These are phyloP conservation scores for Calonectria honghensis DNA, from an alignment of 2,329 filamentous ascomycete genomes.

Conservation along the genomic window DNA sequence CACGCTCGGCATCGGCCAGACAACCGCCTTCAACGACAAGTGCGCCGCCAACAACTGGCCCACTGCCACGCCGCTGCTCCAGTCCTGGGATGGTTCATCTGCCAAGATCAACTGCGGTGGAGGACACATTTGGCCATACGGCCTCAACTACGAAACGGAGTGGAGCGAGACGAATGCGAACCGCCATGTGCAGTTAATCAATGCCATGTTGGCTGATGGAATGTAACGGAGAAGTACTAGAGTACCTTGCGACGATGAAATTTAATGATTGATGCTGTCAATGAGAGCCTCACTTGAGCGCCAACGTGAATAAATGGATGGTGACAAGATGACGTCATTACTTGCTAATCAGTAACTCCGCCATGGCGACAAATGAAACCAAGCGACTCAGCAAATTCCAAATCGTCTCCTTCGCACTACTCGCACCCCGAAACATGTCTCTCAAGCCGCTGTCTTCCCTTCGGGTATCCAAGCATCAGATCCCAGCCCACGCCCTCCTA, in stretches of 20 bases:
- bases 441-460: conserved; percentile 65
- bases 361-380: neutral
- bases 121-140: conserved; percentile 64
- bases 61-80: conserved; percentile 62
- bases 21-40: conserved; percentile 60
- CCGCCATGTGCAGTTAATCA: conserved; percentile 64
- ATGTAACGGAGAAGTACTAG: conserved; percentile 3
- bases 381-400: neutral
- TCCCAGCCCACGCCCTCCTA: conserved; percentile 73
- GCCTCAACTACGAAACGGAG: conserved; percentile 66
- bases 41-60: conserved; percentile 66
- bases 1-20: conserved; percentile 68
- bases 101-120: conserved; percentile 64
- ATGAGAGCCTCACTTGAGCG: neutral
- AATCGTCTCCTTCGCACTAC: neutral
- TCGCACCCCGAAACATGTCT: conserved; percentile 32
- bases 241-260: neutral
- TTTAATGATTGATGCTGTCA: neutral
- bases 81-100: conserved; percentile 62
- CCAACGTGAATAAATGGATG: neutral
- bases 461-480: conserved; percentile 74
- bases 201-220: conserved; percentile 68
- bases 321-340: neutral
- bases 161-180: conserved; percentile 67
- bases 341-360: neutral